Evolutionary conservation across 805 yeast genomes (phyloP).

Genomic region (Ogataea salicorniae): DNA sequence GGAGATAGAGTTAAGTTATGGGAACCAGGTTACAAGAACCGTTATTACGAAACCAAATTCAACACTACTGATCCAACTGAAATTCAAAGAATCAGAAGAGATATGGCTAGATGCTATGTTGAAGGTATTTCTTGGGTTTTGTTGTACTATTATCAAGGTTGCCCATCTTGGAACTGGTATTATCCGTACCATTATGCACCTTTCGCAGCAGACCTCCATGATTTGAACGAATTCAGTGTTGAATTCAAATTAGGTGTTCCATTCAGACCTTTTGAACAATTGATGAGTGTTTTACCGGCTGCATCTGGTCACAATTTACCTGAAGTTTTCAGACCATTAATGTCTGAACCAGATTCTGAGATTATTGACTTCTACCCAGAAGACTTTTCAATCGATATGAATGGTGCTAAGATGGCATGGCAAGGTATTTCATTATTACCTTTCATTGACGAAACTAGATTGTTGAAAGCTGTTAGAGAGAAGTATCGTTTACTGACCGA

Average conservation of each 20-base stretch:
- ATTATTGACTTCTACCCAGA: slow-evolving; percentile 90
- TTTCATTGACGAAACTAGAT: slow-evolving; percentile 78
- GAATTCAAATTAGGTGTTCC: slow-evolving; percentile 67
- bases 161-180: slow-evolving; percentile 98
- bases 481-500: slow-evolving; percentile 61
- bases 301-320: slow-evolving; percentile 88
- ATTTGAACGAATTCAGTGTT: slow-evolving; percentile 47
- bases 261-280: slow-evolving; percentile 85
- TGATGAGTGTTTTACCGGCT: slow-evolving; percentile 93
- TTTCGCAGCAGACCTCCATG: slow-evolving; percentile 81
- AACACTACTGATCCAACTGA: slow-evolving; percentile 49
- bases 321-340: slow-evolving; percentile 69
- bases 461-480: slow-evolving; percentile 58
- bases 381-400: slow-evolving; percentile 87
- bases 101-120: slow-evolving; percentile 67
- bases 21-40: slow-evolving; percentile 80
- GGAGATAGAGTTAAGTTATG: slow-evolving; percentile 57
- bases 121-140: slow-evolving; percentile 98
- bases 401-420: slow-evolving; percentile 93
- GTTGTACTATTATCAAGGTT: slow-evolving; percentile 91
- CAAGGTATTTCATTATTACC: slow-evolving; percentile 89
- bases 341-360: slow-evolving; percentile 75
- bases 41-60: slow-evolving; percentile 80
- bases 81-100: slow-evolving; percentile 46
- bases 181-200: slow-evolving; percentile 98